phyloP scores from a whole-genome alignment of 164 flowering plant genomes.

The Nymphaea thermarum region DNA sequence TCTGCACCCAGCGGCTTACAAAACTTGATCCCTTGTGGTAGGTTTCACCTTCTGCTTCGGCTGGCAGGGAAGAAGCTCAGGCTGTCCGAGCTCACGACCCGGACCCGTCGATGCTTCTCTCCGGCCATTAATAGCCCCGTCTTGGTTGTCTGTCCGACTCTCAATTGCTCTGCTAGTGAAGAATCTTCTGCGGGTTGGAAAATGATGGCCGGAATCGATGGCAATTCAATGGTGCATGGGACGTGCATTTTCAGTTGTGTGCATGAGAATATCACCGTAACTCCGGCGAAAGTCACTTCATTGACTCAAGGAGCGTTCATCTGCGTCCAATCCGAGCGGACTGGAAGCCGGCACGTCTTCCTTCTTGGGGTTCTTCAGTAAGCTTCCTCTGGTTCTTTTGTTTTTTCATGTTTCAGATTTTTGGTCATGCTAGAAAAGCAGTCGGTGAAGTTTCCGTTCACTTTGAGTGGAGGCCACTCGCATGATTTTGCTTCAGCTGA shows the following conservation, averaged over 20 bases:
- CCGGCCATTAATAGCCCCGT: too few species aligned
- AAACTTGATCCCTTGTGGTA: too few species aligned
- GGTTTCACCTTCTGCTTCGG: too few species aligned
- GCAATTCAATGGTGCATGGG: slow-evolving; percentile 49
- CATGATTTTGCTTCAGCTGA: too few species aligned
- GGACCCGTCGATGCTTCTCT: too few species aligned
- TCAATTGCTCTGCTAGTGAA: background rate
- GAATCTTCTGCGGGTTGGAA: background rate
- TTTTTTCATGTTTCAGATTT: background rate
- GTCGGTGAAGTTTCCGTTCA: too few species aligned
- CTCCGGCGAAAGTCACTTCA: slow-evolving; percentile 38
- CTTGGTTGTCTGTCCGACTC: background rate
- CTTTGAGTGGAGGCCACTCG: too few species aligned
- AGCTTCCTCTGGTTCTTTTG: slow-evolving; percentile 2
- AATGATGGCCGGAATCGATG: slow-evolving; percentile 69
- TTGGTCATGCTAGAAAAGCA: background rate
- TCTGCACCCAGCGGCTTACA: too few species aligned
- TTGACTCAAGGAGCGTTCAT: slow-evolving; percentile 53
- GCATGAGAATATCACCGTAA: slow-evolving; percentile 37
- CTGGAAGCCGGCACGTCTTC: slow-evolving; percentile 59
- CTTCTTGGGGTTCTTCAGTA: slow-evolving; percentile 65
- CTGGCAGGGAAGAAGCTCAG: too few species aligned
- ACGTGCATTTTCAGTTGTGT: slow-evolving; percentile 37
- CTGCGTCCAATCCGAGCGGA: slow-evolving; percentile 58
- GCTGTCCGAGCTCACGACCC: too few species aligned